Conservation (phyloP, 352 stramenopile genomes). For the Phytophthora europaea region DNA sequence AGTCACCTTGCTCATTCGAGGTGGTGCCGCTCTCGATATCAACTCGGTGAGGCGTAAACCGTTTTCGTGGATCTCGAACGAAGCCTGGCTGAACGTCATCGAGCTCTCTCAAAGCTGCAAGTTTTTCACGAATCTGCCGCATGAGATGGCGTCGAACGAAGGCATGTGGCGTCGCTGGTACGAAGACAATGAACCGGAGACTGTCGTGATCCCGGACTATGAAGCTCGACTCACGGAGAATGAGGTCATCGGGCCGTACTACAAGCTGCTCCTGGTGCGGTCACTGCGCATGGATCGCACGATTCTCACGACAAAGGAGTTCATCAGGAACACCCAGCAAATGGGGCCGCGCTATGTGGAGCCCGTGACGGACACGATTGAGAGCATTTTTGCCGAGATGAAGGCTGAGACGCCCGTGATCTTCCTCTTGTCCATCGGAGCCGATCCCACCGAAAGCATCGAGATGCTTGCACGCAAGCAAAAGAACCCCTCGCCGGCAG, state of each 20-base stretch:
- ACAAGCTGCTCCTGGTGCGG: conserved; percentile 97
- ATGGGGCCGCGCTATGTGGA: conserved; percentile 98
- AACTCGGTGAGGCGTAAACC: conserved; percentile 97
- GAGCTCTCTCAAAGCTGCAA: conserved; percentile 96
- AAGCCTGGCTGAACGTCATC: conserved; percentile 98
- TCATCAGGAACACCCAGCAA: conserved; percentile 96
- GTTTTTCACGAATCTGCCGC: conserved; percentile 97
- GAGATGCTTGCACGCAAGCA: conserved; percentile 97
- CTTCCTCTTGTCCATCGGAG: conserved; percentile 97
- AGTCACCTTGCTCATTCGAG: conserved; percentile 96
- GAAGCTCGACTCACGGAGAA: conserved; percentile 95
- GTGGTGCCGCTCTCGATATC: conserved; percentile 97
- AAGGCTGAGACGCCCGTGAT: conserved; percentile 96
- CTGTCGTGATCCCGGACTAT: conserved; percentile 96
- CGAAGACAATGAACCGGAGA: conserved; percentile 98
- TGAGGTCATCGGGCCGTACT: conserved; percentile 95
- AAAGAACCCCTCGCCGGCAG: conserved; percentile 96
- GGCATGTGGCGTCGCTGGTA: conserved; percentile 98
- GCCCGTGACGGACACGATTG: conserved; percentile 99
- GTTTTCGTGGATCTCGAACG: conserved; percentile 98
- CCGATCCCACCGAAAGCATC: conserved; percentile 98
- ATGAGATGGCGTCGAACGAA: conserved; percentile 98
- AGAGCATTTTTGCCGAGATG: conserved; percentile 98
- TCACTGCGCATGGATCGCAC: conserved; percentile 98
- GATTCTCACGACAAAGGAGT: conserved; percentile 98